phyloP scores from a whole-genome alignment of 805 yeast genomes.

The Starmerella geochares region DNA sequence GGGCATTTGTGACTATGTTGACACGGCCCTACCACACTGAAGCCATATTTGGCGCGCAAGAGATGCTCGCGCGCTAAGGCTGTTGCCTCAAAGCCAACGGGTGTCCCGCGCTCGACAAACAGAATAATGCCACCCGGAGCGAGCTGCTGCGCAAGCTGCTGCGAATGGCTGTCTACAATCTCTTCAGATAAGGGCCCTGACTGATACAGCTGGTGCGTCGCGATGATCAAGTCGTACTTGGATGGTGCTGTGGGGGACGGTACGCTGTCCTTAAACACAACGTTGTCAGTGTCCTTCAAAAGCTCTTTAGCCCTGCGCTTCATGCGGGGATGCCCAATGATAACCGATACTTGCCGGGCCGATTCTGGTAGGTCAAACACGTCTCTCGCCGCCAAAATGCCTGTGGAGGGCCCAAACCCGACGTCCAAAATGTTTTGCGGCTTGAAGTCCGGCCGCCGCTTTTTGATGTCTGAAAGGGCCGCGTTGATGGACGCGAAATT shows the following conservation, averaged over 20 bases:
- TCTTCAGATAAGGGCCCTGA: slow-evolving; percentile 53
- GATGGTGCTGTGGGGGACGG: slow-evolving; percentile 37
- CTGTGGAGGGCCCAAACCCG: slow-evolving; percentile 87
- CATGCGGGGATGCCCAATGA: slow-evolving; percentile 67
- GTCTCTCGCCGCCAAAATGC: slow-evolving; percentile 79
- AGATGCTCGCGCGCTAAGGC: slow-evolving; percentile 85
- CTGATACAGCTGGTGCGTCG: slow-evolving; percentile 64
- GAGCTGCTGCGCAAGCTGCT: slow-evolving; percentile 48
- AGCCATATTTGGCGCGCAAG: slow-evolving; percentile 59
- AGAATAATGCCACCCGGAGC: slow-evolving; percentile 74
- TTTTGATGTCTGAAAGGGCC: slow-evolving; percentile 55
- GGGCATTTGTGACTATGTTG: slow-evolving; percentile 83
- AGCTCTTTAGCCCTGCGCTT: slow-evolving; percentile 66
- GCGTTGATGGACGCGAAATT: slow-evolving; percentile 63
- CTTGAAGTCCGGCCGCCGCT: slow-evolving; percentile 42
- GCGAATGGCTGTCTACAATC: slow-evolving; percentile 60
- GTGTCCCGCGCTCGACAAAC: slow-evolving; percentile 78
- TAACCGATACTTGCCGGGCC: slow-evolving; percentile 53
- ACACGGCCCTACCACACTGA: slow-evolving; percentile 74
- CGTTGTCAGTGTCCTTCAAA: slow-evolving; percentile 44
- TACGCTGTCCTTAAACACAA: slow-evolving; percentile 43
- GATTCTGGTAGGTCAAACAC: slow-evolving; percentile 43
- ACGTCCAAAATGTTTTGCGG: slow-evolving; percentile 67
- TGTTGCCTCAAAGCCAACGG: slow-evolving; percentile 75
- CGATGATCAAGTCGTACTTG: slow-evolving; percentile 71